Base-by-base conservation (phyloP, 257 asterid species). In the Eucommia ulmoides region DNA sequence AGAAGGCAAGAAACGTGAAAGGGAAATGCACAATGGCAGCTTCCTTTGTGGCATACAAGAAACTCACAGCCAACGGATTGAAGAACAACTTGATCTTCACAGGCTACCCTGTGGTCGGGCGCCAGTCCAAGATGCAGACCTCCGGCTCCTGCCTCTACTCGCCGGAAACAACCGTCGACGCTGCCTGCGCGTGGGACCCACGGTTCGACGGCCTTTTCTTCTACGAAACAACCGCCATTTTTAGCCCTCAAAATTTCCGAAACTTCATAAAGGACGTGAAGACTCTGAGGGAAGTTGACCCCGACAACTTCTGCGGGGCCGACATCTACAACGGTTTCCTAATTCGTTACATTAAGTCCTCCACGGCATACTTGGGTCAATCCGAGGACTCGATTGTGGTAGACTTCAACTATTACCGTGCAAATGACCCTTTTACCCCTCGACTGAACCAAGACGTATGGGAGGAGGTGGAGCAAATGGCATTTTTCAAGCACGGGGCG, bases 381-480 rank as follows among this genome's bases (percentile, higher is more conserved):
- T 12, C 68, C 2, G 81, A 74, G 45, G 80, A 80, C 19, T 80
- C 96, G 0, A 64, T 83, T 0, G 91, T 74, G 2, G 71, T 78
- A 0, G 97, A 83, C 24, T 76, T 79, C 56, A 87, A 87, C 60
- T 87, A 80, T 22, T 87, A 64, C 10, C 79, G 96, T 0, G 69
- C 91, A 0, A 76, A 65, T 22, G 82, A 82, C 1, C 66, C 60
- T 0, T 9, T 11, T n/a, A 63, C 73, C 0, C 94, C 94, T 1
- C 65, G 96, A 8, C 8, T 83, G 54, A 64, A 78, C 29, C 70
- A 73, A 26, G 92, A 83, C 2, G 65, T 84, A 10, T 81, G 83
- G 86, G 97, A 88, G 21, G 97, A 84, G 35, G 66, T 79, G n/a
- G 97, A 88, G 58, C 97, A 88, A 25, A 74, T 84, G 61, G 97